Evolutionary conservation across 2,329 filamentous ascomycete species (phyloP).

Genomic region (Fusarium austroafricanum): DNA sequence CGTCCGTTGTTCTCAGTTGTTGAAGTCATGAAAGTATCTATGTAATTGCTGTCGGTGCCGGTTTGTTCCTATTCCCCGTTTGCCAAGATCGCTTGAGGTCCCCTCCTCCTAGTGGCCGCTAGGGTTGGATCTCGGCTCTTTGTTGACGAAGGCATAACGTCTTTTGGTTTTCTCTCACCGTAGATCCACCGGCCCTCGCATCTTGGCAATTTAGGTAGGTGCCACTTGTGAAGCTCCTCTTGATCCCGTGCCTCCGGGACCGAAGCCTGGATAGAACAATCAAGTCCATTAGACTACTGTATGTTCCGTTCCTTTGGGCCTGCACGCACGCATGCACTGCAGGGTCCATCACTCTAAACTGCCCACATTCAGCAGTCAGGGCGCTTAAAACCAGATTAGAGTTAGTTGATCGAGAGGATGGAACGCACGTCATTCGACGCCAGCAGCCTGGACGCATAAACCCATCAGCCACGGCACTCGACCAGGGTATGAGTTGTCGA

Average conservation of each 20-base stretch:
- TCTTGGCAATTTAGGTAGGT: constrained; percentile 15
- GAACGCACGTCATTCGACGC: constrained; percentile 44
- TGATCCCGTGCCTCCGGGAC: constrained; percentile 37
- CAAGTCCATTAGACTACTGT: not conserved
- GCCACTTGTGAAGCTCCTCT: constrained; percentile 16
- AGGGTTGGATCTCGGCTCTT: constrained; percentile 36
- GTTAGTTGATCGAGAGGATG: constrained; percentile 18
- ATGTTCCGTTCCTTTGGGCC: constrained; percentile 22
- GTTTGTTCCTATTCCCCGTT: constrained; percentile 20
- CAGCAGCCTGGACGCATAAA: constrained; percentile 32
- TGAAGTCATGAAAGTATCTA: not conserved
- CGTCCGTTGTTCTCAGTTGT: constrained; percentile 3
- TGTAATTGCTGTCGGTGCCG: constrained; percentile 2
- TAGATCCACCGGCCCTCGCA: constrained; percentile 33
- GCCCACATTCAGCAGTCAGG: constrained; percentile 18
- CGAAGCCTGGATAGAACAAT: constrained; percentile 13
- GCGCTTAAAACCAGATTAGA: constrained; percentile 41
- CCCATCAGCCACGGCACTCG: constrained; percentile 24
- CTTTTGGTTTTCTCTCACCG: constrained; percentile 28
- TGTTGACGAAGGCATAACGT: constrained; percentile 24
- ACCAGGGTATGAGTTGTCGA: constrained; percentile 19
- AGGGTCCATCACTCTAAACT: constrained; percentile 34
- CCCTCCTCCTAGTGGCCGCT: constrained; percentile 17
- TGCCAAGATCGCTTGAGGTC: constrained; percentile 39
- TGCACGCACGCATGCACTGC: constrained; percentile 41